phyloP scores from a whole-genome alignment of 805 yeast species.

The Yarrowia divulgata region DNA sequence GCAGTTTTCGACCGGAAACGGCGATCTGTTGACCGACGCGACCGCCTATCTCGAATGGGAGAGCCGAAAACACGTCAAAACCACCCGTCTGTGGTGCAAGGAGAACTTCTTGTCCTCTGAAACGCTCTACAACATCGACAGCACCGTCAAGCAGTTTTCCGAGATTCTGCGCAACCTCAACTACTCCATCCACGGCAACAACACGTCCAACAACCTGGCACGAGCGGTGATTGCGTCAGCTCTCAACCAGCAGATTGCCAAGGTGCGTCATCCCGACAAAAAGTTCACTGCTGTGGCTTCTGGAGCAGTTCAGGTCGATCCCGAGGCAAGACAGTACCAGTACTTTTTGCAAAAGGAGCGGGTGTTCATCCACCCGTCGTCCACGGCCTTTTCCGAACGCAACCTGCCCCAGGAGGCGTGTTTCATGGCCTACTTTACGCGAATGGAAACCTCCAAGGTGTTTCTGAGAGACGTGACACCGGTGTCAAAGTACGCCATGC shows the following conservation, averaged over 20 bases:
- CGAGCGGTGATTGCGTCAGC: slow-evolving; percentile 79
- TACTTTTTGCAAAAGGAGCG: slow-evolving; percentile 70
- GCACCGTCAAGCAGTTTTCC: slow-evolving; percentile 73
- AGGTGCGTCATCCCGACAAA: slow-evolving; percentile 82
- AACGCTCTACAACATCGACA: slow-evolving; percentile 71
- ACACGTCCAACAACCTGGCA: slow-evolving; percentile 59
- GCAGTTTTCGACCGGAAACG: slow-evolving; percentile 57
- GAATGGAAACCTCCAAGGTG: slow-evolving; percentile 66
- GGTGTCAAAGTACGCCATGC: slow-evolving; percentile 68
- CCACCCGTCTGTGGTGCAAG: slow-evolving; percentile 56
- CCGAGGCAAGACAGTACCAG: slow-evolving; percentile 75
- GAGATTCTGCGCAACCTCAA: slow-evolving; percentile 59
- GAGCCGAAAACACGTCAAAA: slow-evolving; percentile 45
- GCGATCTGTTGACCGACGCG: slow-evolving; percentile 77
- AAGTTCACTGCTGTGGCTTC: slow-evolving; percentile 70
- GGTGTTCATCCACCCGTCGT: slow-evolving; percentile 87
- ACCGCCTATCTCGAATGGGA: slow-evolving; percentile 65
- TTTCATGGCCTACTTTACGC: slow-evolving; percentile 70
- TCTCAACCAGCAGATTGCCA: slow-evolving; percentile 80
- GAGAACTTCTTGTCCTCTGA: slow-evolving; percentile 68
- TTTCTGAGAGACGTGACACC: slow-evolving; percentile 84
- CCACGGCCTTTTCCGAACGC: slow-evolving; percentile 67
- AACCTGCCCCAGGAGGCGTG: slow-evolving; percentile 49
- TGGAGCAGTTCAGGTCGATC: slow-evolving; percentile 87
- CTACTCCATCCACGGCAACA: slow-evolving; percentile 59